Base-by-base conservation (phyloP, 768 basidiomycete genomes). In the Podaxis carcinomalis region DNA sequence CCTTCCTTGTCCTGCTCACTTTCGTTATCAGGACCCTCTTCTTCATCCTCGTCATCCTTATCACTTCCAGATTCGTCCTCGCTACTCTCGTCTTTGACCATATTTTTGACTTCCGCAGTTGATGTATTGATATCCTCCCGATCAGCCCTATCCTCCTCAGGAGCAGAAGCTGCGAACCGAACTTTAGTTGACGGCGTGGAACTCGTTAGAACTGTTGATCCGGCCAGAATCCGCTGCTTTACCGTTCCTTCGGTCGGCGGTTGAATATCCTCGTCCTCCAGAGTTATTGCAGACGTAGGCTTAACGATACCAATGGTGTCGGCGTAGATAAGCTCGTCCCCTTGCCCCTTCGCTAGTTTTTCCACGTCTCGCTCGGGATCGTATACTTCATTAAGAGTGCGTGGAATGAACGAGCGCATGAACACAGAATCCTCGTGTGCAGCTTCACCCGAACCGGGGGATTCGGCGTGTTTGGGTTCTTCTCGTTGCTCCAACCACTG, bases 291-390 rank as follows among this genome's bases (percentile, higher is more conserved):
- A 6, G 51, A 51, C 23, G 71, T 61, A 13, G 77, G 71, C 21
- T 78, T 76, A 23, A 95, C 81, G 51, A 98, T 75, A 10, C 93
- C 93, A 55, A 95, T 93, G 0, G 93, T 85, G 62, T 90, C 86
- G 25, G 89, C 86, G 68, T 98, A 99, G 58, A 98, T 97, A 40
- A 97, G 80, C 28, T 80, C 81, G 57, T 78, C 74, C 11, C 88
- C 87, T 53, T 89, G 85, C 5, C 94, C 94, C 2, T 83, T 75
- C 16, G 79, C 80, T 46, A 95, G 77, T 19, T 83, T 81, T 37
- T 87, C 92, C 10, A 93, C 88, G 69, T 98, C 96, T 28, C 95
- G 82, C 70, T 99, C 97, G 0, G 95, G 93, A 71, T 98, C 94
- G 70, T 89, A 92, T 6, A 99, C 89, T 68, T 98, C 94, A 64